These are phyloP conservation scores for Gaeumannomyces tritici DNA, from an alignment of 2,329 filamentous ascomycete species.

Conservation along the genomic window DNA sequence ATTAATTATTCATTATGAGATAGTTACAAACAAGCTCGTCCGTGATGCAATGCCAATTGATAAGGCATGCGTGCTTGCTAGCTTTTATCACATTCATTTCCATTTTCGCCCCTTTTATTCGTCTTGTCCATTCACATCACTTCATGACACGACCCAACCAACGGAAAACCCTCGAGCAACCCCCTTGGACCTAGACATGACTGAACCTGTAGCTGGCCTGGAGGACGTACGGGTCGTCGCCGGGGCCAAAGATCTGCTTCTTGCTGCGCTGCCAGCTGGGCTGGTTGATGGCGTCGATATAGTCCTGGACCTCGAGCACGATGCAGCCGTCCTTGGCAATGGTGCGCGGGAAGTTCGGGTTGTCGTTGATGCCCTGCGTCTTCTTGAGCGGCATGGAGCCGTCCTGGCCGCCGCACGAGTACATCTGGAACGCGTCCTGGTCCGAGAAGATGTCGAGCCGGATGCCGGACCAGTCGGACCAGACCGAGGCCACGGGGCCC, in stretches of 20 bases:
- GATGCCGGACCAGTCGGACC: conserved; percentile 72
- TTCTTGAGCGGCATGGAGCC: conserved; percentile 60
- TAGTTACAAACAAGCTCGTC: neutral
- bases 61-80: neutral
- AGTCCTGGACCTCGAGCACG: conserved; percentile 88
- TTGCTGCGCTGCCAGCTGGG: conserved; percentile 68
- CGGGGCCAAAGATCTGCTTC: conserved; percentile 52
- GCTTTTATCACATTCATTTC: neutral
- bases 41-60: neutral
- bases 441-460: conserved; percentile 72
- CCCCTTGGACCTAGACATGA: conserved; percentile 16
- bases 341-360: conserved; percentile 45
- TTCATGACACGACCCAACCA: neutral
- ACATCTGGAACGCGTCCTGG: conserved; percentile 82
- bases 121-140: neutral
- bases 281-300: conserved; percentile 88
- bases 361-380: conserved; percentile 54
- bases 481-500: conserved; percentile 55
- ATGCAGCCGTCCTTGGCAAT: conserved; percentile 74
- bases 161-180: too few species aligned
- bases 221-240: conserved; percentile 50
- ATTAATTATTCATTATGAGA: neutral
- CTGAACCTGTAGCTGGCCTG: conserved; percentile 53
- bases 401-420: conserved; percentile 71
- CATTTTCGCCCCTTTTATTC: neutral